These are phyloP conservation scores for Avena atlantica DNA, from an alignment of 176 grass and related monocot species.

Conservation along the genomic window DNA sequence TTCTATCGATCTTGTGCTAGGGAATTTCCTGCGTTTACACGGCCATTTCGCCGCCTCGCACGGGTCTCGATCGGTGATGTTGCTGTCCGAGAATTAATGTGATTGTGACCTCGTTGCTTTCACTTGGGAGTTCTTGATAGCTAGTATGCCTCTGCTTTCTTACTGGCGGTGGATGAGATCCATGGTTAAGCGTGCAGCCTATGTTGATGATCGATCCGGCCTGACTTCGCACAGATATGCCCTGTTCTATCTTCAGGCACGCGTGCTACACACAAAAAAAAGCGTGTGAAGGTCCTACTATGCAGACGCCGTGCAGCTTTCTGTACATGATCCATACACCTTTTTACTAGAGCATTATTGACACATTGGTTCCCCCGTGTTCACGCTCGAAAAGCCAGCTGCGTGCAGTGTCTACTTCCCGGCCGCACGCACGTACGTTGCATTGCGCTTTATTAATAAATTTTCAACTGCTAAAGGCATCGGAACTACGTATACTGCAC, in stretches of 20 bases:
- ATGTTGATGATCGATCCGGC: constrained; percentile 36
- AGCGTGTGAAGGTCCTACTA: not conserved
- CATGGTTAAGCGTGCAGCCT: constrained; percentile 38
- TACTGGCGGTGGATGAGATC: not conserved
- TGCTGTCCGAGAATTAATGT: constrained; percentile 12
- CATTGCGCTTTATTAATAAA: not conserved
- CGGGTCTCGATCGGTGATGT: too few relatives aligned
- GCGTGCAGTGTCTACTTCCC: not conserved
- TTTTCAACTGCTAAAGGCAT: not conserved
- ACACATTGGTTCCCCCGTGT: not conserved
- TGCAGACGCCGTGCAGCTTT: not conserved
- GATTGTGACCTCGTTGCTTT: not conserved
- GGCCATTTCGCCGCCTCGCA: not conserved
- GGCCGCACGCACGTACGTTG: not conserved
- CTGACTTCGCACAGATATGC: constrained; percentile 33
- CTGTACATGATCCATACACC: not conserved
- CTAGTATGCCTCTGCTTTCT: not conserved
- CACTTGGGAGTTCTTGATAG: not conserved
- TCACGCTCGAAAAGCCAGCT: not conserved
- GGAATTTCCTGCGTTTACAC: constrained; percentile 55
- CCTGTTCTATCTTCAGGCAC: constrained; percentile 37
- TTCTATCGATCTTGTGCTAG: not conserved
- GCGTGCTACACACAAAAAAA: constrained; percentile 39
- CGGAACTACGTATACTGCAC: not conserved
- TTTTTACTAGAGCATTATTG: not conserved